Evolutionary conservation across 768 basidiomycete species (phyloP), one percentile per base, ranked within the genome.

Genomic region (Chiua virens): DNA sequence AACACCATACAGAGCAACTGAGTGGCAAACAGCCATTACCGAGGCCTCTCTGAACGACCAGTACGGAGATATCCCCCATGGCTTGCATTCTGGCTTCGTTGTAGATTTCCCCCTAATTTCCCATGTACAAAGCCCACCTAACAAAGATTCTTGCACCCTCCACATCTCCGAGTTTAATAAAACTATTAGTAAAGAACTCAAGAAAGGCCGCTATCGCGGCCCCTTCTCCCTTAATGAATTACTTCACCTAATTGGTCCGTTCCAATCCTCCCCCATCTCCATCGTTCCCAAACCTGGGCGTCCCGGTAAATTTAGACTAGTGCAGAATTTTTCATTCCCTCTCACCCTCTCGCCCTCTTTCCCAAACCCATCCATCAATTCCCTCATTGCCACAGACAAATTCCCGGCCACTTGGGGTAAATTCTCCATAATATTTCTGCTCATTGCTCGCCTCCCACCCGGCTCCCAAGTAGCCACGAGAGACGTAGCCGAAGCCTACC

Each of bases 301-400:
- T 0, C 42, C 42, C 0, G 42, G 28, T 0, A 53, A 48, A 8
- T 52, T n/a, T 3, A 5, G 40, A 6, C 5, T 55, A 1, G 3
- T 55, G 0, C 50, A 53, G 4, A 55, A 53, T 1, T 53, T 46
- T 5, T 56, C 55, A 0, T 49, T 49, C 3, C 52, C 39, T 3
- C 1, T 13, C 10, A 17, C 28, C 40, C n/a, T n/a, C 0, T n/a
- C 21, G 0, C 1, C 17, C 0, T 0, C 2, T 0, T 8, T 15
- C 2, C 38, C 44, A 0, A 5, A 2, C 0, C 40, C 32, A 0
- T 54, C 44, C 1, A 42, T 47, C 0, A 56, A 56, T 15, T 42
- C 40, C 0, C 1, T 2, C 3, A 18, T 49, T 0, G 2, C 9
- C 3, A 0, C 35, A 0, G 1, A 4, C 0, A 3, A 42, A 0